phyloP scores from a whole-genome alignment of 208 protist species.

The Lotmaria passim region DNA sequence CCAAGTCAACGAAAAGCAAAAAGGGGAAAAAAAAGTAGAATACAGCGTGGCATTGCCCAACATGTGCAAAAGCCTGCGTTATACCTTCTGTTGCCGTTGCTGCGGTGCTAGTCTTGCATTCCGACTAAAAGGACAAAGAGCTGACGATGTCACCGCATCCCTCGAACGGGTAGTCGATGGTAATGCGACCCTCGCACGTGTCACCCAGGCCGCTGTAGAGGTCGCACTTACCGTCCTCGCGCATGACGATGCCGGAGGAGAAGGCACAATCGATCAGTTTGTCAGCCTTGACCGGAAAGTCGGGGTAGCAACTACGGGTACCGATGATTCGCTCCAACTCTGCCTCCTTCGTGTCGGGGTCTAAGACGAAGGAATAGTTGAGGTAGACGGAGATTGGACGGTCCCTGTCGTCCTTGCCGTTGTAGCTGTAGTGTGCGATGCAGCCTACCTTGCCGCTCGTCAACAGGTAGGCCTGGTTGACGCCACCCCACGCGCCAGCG shows the following conservation, averaged over 20 bases:
- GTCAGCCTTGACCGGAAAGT: slow-evolving; percentile 50
- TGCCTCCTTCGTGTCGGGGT: slow-evolving; percentile 47
- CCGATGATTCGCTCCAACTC: slow-evolving; percentile 57
- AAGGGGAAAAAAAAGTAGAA: background rate
- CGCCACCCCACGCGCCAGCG: slow-evolving; percentile 59
- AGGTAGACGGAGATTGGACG: slow-evolving; percentile 53
- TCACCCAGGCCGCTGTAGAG: slow-evolving; percentile 76
- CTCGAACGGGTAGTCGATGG: slow-evolving; percentile 79
- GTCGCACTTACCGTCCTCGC: slow-evolving; percentile 69
- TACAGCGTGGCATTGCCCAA: background rate
- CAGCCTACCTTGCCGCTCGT: slow-evolving; percentile 62
- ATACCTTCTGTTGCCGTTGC: background rate
- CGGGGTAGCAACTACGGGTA: slow-evolving; percentile 63
- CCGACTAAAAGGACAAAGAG: slow-evolving; percentile 35
- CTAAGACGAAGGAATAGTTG: slow-evolving; percentile 70
- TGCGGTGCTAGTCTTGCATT: background rate
- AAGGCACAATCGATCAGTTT: slow-evolving; percentile 68
- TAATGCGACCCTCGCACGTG: slow-evolving; percentile 64
- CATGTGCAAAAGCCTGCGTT: background rate
- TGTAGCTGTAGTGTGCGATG: slow-evolving; percentile 77
- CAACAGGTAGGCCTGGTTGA: slow-evolving; percentile 72
- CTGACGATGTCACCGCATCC: slow-evolving; percentile 56
- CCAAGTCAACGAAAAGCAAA: background rate
- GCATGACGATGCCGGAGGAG: slow-evolving; percentile 65
- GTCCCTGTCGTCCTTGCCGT: slow-evolving; percentile 45